Evolutionary conservation across 2,329 filamentous ascomycete species (phyloP).

Genomic region (Pseudocercospora vitis): DNA sequence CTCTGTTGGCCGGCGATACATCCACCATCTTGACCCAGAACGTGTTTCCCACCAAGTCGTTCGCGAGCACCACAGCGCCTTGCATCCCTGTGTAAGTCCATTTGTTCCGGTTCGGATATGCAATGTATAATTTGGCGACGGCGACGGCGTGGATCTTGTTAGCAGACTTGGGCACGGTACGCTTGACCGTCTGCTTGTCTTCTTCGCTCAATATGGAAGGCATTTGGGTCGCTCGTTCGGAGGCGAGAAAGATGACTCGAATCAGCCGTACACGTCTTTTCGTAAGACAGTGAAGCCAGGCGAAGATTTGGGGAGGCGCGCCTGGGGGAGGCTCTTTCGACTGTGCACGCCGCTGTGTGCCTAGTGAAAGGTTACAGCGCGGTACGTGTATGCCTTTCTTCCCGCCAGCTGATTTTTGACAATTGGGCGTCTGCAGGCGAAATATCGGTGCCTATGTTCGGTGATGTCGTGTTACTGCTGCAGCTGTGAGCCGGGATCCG

Average conservation of each 20-base stretch:
- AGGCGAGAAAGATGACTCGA: too few species aligned
- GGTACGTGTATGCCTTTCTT: neutral
- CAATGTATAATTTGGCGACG: conserved; percentile 89
- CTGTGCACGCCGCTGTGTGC: neutral
- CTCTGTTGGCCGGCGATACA: conserved; percentile 78
- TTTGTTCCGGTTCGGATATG: conserved; percentile 78
- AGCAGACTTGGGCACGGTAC: conserved; percentile 84
- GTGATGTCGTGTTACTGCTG: neutral
- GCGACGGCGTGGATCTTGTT: conserved; percentile 98
- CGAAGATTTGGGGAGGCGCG: neutral
- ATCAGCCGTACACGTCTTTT: conserved; percentile 1
- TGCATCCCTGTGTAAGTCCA: conserved; percentile 95
- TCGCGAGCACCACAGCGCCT: conserved; percentile 85
- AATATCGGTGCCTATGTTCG: conserved; percentile 2
- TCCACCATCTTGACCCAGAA: conserved; percentile 98
- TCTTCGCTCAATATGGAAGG: conserved; percentile 73
- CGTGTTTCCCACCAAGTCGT: conserved; percentile 91
- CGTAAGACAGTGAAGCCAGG: neutral
- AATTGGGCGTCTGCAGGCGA: neutral
- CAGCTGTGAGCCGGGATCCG: conserved; percentile 3
- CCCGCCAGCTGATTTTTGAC: neutral
- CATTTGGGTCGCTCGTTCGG: conserved; percentile 26
- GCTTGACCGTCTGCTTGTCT: conserved; percentile 95
- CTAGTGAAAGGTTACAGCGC: conserved; percentile 2
- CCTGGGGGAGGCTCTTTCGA: neutral